Percentiles rank a stretch among this genome's conserved stretches.
phyloP scores from a whole-genome alignment of 192 early-diverging fungal genomes.

The Rhizoclosmatium sp. region DNA sequence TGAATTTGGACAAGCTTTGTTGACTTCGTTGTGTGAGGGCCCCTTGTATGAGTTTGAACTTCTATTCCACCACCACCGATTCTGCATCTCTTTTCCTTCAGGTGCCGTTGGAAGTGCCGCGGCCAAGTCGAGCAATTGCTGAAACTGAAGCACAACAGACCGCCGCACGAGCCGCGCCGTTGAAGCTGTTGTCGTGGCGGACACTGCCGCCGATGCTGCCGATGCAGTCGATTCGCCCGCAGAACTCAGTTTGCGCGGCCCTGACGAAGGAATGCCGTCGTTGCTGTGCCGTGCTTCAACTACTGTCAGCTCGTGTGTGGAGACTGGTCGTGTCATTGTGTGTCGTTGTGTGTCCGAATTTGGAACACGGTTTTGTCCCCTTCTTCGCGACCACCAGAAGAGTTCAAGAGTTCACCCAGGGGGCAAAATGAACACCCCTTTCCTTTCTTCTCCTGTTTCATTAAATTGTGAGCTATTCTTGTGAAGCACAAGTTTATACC shows the following conservation, averaged over 20 bases:
- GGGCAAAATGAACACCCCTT: too few relatives aligned
- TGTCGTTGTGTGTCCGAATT: background rate
- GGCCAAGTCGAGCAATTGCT: background rate
- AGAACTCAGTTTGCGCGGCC: background rate
- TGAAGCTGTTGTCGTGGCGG: background rate
- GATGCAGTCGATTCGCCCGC: background rate
- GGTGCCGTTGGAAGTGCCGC: background rate
- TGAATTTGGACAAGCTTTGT: background rate
- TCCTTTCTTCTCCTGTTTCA: too few relatives aligned
- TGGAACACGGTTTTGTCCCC: background rate
- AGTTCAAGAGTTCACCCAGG: too few relatives aligned
- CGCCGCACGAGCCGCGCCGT: background rate
- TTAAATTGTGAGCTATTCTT: too few relatives aligned
- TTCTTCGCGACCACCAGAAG: background rate
- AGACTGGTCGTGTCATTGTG: background rate
- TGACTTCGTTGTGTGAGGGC: conserved; percentile 20
- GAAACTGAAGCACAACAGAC: conserved; percentile 7
- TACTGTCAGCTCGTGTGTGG: background rate
- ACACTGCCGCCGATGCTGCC: background rate
- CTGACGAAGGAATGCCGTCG: background rate
- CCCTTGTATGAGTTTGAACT: background rate
- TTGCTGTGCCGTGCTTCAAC: background rate
- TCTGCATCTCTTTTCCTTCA: background rate
- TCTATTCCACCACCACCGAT: background rate
- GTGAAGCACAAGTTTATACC: too few relatives aligned